These are phyloP conservation scores for Scytalidium sp. DNA, from an alignment of 2,329 filamentous ascomycete genomes.

Conservation along the genomic window DNA sequence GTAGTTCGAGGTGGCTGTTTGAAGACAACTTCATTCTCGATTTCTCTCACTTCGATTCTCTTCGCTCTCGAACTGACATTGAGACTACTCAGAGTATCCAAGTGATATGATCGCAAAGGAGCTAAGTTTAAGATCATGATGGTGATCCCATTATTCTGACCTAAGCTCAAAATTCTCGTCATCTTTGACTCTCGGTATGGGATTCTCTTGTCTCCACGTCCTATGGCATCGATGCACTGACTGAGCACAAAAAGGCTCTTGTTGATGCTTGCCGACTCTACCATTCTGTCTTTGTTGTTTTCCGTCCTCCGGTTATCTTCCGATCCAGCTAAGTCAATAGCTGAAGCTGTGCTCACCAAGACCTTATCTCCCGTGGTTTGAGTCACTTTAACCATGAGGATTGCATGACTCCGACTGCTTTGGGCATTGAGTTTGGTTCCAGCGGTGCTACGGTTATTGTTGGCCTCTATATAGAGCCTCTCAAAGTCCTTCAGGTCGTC, in stretches of 20 bases:
- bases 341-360: conserved; percentile 79
- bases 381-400: conserved; percentile 84
- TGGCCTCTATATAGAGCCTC: conserved; percentile 83
- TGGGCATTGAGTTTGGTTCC: conserved; percentile 91
- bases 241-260: conserved; percentile 93
- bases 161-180: conserved; percentile 88
- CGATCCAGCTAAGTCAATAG: conserved; percentile 92
- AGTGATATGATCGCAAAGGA: conserved; percentile 85
- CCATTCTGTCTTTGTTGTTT: conserved; percentile 85
- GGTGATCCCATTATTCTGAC: conserved; percentile 92
- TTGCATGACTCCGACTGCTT: conserved; percentile 85
- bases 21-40: conserved; percentile 92
- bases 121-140: conserved; percentile 96
- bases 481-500: conserved; percentile 88
- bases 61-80: conserved; percentile 96
- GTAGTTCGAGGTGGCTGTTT: conserved; percentile 65
- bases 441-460: conserved; percentile 84
- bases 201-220: conserved; percentile 69
- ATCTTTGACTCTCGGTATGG: conserved; percentile 96
- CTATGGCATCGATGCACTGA: conserved; percentile 94
- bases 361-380: conserved; percentile 68
- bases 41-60: conserved; percentile 91
- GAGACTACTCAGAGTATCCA: conserved; percentile 88
- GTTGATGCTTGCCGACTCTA: conserved; percentile 97
- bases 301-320: conserved; percentile 95